Evolutionary conservation across 116 monocot species (phyloP).

Genomic region (Iris pallida): DNA sequence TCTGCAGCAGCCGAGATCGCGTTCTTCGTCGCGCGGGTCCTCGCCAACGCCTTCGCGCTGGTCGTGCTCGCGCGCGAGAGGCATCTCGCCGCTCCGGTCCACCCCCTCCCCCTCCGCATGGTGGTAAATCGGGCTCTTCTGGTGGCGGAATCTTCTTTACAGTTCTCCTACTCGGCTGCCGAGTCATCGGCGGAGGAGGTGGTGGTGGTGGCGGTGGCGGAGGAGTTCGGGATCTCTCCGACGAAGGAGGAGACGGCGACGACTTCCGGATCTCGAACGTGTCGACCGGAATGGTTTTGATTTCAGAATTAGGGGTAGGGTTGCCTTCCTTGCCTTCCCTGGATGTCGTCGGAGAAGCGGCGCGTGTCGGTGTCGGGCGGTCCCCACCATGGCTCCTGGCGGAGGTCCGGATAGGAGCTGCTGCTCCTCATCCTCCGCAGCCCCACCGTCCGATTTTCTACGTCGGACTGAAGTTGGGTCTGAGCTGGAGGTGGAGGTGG

Average conservation of each 20-base stretch:
- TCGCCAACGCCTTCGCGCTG: no score
- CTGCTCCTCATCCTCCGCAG: constrained; percentile 43
- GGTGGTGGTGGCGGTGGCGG: constrained; percentile 15
- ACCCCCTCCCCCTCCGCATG: no score
- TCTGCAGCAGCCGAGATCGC: no score
- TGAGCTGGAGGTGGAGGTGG: no score
- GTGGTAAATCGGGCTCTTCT: constrained; percentile 9
- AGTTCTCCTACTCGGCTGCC: constrained; percentile 14
- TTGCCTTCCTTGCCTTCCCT: not conserved
- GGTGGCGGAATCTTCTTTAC: constrained; percentile 16
- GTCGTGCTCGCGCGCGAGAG: no score
- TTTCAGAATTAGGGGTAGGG: not conserved
- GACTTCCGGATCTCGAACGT: constrained; percentile 1
- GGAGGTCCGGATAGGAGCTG: constrained; percentile 75
- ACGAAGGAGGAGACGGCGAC: constrained; percentile 1
- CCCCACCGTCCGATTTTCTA: no score
- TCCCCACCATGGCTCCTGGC: constrained; percentile 34
- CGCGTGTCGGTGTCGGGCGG: constrained; percentile 8
- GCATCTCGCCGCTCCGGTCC: no score
- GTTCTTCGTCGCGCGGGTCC: no score
- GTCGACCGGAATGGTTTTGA: constrained; percentile 34
- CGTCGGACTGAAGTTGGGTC: no score
- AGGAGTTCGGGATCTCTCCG: constrained; percentile 5
- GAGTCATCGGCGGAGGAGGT: constrained; percentile 5
- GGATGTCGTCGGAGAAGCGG: constrained; percentile 44